These are phyloP conservation scores for Brassica incana DNA, from an alignment of 345 rosid genomes.

Conservation along the genomic window DNA sequence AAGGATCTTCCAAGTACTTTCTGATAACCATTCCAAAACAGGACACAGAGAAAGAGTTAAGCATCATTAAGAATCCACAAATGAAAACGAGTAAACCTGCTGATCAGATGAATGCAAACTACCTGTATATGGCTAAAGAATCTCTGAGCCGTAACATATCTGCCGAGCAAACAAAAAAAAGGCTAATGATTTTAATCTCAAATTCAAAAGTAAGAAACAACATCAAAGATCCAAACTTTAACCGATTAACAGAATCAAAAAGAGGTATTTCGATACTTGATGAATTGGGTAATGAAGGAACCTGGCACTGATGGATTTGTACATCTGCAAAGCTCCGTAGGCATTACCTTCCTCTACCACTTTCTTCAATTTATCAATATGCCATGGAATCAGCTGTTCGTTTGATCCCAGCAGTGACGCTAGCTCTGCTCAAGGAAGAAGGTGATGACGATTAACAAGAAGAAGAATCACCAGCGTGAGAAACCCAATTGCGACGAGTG, in stretches of 20 bases:
- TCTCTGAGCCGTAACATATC: no score
- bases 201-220: no score
- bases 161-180: no score
- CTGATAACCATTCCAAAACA: slow-evolving; percentile 45
- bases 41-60: slow-evolving; percentile 6
- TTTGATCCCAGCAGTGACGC: slow-evolving; percentile 59
- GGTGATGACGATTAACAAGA: slow-evolving; percentile 51
- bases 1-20: slow-evolving; percentile 89
- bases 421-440: slow-evolving; percentile 51
- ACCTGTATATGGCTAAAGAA: slow-evolving; percentile 66
- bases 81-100: slow-evolving; percentile 15
- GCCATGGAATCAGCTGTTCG: slow-evolving; percentile 70
- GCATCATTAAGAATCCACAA: slow-evolving; percentile 19
- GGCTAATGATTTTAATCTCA: no score
- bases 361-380: neutral
- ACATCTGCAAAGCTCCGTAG: no score
- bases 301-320: no score
- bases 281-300: no score
- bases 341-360: no score
- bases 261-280: no score
- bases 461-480: slow-evolving; percentile 59
- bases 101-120: slow-evolving; percentile 24
- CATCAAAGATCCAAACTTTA: no score
- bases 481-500: slow-evolving; percentile 22
- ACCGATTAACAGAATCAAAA: no score